Conservation (phyloP, 2,329 filamentous ascomycete genomes). For the Stylonectria norvegica region DNA sequence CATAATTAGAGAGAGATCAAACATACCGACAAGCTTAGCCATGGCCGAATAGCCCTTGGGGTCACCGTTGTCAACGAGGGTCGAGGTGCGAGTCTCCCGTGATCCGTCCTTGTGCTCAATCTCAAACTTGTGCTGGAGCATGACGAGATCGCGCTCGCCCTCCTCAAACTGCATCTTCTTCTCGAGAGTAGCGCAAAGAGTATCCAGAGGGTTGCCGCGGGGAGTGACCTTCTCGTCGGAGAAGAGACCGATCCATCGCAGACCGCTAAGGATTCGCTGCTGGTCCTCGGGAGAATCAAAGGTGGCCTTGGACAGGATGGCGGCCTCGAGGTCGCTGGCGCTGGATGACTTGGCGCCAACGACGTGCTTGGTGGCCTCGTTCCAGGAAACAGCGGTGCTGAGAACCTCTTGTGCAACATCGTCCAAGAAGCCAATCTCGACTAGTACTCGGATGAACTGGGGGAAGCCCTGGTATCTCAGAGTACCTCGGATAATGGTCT, state of each 20-base stretch:
- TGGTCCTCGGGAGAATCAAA: constrained; percentile 58
- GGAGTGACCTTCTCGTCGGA: constrained; percentile 55
- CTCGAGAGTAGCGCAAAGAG: constrained; percentile 61
- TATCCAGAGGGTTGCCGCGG: constrained; percentile 64
- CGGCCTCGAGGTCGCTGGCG: constrained; percentile 67
- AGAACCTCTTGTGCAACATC: constrained; percentile 65
- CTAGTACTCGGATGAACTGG: constrained; percentile 80
- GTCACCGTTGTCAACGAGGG: constrained; percentile 78
- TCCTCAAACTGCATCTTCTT: constrained; percentile 69
- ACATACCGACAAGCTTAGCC: constrained; percentile 78
- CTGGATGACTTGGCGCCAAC: constrained; percentile 63
- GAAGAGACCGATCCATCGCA: constrained; percentile 64
- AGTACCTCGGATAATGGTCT: constrained; percentile 79
- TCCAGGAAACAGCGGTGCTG: constrained; percentile 70
- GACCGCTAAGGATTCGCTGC: constrained; percentile 64
- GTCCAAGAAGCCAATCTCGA: constrained; percentile 84
- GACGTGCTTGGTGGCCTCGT: constrained; percentile 76
- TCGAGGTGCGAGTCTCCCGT: constrained; percentile 74
- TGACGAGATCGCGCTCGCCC: constrained; percentile 60
- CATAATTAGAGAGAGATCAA: constrained; percentile 55
- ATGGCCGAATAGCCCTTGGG: constrained; percentile 78
- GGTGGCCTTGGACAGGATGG: constrained; percentile 66
- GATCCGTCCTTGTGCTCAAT: constrained; percentile 53
- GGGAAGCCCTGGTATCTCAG: constrained; percentile 88
- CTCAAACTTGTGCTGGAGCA: constrained; percentile 65